Evolutionary conservation across 805 yeast genomes (phyloP).

Genomic region (Barnettozyma siamensis): DNA sequence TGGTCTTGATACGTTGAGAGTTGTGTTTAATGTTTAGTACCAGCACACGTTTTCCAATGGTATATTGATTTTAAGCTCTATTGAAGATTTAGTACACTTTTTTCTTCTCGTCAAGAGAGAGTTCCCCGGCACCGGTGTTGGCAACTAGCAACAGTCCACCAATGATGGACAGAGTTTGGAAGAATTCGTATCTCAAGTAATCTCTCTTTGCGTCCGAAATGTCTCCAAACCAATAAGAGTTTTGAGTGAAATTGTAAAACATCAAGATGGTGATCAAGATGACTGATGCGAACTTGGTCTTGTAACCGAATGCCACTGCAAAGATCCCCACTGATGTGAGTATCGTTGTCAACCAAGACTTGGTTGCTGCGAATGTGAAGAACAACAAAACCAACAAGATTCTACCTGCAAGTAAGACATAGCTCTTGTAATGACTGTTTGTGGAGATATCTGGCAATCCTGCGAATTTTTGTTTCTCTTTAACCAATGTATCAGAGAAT

Average conservation of each 20-base stretch:
- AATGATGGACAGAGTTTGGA: conserved; percentile 89
- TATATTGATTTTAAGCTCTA: too few species aligned
- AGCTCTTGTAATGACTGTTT: conserved; percentile 66
- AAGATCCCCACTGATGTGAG: conserved; percentile 66
- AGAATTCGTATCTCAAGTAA: conserved; percentile 84
- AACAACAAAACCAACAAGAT: conserved; percentile 79
- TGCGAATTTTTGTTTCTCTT: conserved; percentile 54
- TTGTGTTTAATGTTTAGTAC: too few species aligned
- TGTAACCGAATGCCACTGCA: conserved; percentile 85
- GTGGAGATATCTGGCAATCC: conserved; percentile 47
- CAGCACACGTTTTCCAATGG: too few species aligned
- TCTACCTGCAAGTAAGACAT: conserved; percentile 82
- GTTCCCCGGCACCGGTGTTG: conserved; percentile 94
- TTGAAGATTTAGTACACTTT: conserved; percentile 79
- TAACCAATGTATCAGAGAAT: conserved; percentile 77
- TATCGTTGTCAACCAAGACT: conserved; percentile 62
- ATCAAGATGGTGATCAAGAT: conserved; percentile 61
- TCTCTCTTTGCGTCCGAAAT: conserved; percentile 72
- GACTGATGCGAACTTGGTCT: conserved; percentile 83
- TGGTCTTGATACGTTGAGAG: too few species aligned
- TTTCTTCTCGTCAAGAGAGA: conserved; percentile 92
- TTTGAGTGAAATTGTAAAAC: conserved; percentile 69
- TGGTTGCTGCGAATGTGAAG: conserved; percentile 74
- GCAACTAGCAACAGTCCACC: conserved; percentile 91
- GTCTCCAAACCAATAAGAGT: conserved; percentile 81